phyloP scores from a whole-genome alignment of 805 yeast genomes.

The Candida jianshihensis region DNA sequence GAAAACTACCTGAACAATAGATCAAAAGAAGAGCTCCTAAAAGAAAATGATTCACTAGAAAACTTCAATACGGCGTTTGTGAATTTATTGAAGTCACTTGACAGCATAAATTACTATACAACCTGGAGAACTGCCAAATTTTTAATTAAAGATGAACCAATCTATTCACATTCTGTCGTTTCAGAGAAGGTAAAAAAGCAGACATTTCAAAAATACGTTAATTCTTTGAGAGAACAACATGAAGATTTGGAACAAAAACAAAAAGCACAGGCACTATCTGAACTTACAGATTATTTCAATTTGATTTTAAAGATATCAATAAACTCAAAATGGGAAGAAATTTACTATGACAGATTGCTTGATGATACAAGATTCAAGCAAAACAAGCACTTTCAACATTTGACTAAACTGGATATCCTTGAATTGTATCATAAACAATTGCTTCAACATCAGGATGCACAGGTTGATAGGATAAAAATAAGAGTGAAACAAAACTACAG shows the following conservation, averaged over 20 bases:
- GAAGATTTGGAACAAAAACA: constrained; percentile 19
- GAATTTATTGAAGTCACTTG: constrained; percentile 35
- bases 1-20: constrained; percentile 55
- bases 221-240: constrained; percentile 27
- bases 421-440: constrained; percentile 36
- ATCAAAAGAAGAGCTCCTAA: constrained; percentile 42
- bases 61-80: constrained; percentile 50
- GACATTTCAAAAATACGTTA: constrained; percentile 46
- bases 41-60: constrained; percentile 46
- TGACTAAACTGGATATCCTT: constrained; percentile 57
- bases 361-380: constrained; percentile 49
- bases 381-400: constrained; percentile 44
- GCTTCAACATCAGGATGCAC: constrained; percentile 22
- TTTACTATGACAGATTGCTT: constrained; percentile 8
- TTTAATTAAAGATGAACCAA: constrained; percentile 56
- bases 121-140: constrained; percentile 56
- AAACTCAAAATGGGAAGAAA: constrained; percentile 15
- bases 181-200: constrained; percentile 50
- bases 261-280: constrained; percentile 43
- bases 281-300: constrained; percentile 44
- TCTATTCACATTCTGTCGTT: constrained; percentile 52
- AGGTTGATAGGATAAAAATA: constrained; percentile 15
- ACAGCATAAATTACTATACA: constrained; percentile 46
- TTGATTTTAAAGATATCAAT: constrained; percentile 22
- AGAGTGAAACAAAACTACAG: constrained; percentile 38